Percentiles rank a stretch among this genome's conserved stretches.
These are phyloP conservation scores for Inonotus hispidus DNA, from an alignment of 1,284 basidiomycete genomes.

Conservation along the genomic window DNA sequence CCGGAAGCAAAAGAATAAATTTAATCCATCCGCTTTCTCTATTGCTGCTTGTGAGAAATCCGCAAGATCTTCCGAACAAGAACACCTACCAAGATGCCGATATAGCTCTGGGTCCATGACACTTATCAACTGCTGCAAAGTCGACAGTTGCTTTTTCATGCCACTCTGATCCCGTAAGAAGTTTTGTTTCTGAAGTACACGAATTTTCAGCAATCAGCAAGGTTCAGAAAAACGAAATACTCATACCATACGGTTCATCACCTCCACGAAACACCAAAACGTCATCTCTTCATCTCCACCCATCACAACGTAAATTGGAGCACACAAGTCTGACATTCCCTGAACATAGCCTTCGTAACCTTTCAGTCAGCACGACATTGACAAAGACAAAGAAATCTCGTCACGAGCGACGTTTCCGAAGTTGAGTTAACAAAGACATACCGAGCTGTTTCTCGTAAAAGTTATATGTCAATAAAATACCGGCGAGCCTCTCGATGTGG, in stretches of 20 bases:
- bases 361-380: conserved; percentile 21
- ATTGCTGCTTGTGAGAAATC: conserved; percentile 18
- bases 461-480: conserved; percentile 89
- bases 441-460: conserved; percentile 87
- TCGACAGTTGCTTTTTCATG: conserved; percentile 91
- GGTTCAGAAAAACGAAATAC: background rate
- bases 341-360: conserved; percentile 73
- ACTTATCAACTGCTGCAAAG: conserved; percentile 84
- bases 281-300: conserved; percentile 84
- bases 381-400: conserved; percentile 15
- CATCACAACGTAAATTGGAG: conserved; percentile 90
- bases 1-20: conserved; percentile 98
- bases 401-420: conserved; percentile 24
- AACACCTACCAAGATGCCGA: conserved; percentile 66
- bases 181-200: conserved; percentile 69
- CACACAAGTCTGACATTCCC: conserved; percentile 96
- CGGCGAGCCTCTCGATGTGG: conserved; percentile 75
- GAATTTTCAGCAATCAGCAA: background rate
- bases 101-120: conserved; percentile 95
- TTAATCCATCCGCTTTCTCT: conserved; percentile 89
- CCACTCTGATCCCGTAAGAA: conserved; percentile 96
- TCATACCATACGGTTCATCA: conserved; percentile 92
- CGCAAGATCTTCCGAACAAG: background rate
- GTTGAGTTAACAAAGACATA: conserved; percentile 32
- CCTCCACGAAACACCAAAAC: conserved; percentile 93